These are phyloP conservation scores for Penstemon newberryi DNA, from an alignment of 257 asterid genomes.

Conservation along the genomic window DNA sequence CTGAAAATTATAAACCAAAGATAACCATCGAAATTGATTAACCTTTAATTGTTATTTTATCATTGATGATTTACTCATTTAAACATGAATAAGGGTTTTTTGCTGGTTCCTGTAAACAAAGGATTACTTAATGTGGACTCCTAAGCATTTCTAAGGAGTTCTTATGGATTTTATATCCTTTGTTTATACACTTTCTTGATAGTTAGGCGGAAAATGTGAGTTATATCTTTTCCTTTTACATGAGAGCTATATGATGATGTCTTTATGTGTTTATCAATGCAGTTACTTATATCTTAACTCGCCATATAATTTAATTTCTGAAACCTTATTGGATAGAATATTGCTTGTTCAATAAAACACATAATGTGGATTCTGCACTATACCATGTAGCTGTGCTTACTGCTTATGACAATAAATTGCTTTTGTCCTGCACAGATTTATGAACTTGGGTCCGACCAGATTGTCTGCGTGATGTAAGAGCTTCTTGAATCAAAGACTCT, in stretches of 20 bases:
- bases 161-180: neutral
- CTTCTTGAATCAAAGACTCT: slow-evolving; percentile 17
- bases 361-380: neutral
- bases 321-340: neutral
- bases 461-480: slow-evolving; percentile 11
- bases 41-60: no score
- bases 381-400: neutral
- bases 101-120: no score
- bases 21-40: no score
- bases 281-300: neutral
- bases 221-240: no score
- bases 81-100: no score
- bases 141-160: neutral
- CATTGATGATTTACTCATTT: no score
- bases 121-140: no score
- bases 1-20: no score
- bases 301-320: no score
- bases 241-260: neutral
- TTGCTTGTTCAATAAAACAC: neutral
- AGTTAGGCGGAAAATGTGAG: neutral
- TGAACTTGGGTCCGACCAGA: slow-evolving; percentile 1
- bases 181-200: neutral
- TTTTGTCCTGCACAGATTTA: slow-evolving; percentile 32
- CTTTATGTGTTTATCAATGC: neutral
- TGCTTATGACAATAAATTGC: neutral